These are phyloP conservation scores for Aurifilum marmelostoma DNA, from an alignment of 2,329 filamentous ascomycete species.

Conservation along the genomic window DNA sequence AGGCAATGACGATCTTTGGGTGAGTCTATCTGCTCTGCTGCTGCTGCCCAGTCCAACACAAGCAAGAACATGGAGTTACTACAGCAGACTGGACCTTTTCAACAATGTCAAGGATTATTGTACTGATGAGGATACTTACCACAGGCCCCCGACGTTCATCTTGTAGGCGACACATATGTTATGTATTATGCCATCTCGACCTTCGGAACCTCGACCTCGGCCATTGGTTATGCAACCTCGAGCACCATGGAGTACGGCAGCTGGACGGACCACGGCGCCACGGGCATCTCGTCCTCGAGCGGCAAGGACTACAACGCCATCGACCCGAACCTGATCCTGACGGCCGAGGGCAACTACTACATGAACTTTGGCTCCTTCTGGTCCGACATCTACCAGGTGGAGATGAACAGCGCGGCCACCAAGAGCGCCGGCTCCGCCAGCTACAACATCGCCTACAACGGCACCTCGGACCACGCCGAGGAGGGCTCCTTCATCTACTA, in stretches of 20 bases:
- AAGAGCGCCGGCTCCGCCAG: slow-evolving; percentile 33
- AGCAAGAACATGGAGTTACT: too few relatives aligned
- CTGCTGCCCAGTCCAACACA: neutral
- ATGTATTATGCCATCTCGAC: slow-evolving; percentile 69
- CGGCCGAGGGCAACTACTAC: slow-evolving; percentile 44
- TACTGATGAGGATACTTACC: neutral
- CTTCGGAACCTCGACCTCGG: slow-evolving; percentile 63
- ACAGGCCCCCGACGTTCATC: slow-evolving; percentile 67
- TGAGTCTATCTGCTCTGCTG: too few relatives aligned
- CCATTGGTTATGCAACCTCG: slow-evolving; percentile 60
- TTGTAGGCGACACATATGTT: slow-evolving; percentile 62
- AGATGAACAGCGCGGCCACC: slow-evolving; percentile 45
- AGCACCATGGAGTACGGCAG: slow-evolving; percentile 53
- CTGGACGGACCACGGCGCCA: slow-evolving; percentile 63
- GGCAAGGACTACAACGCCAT: slow-evolving; percentile 61
- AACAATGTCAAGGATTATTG: neutral
- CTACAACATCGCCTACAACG: slow-evolving; percentile 57
- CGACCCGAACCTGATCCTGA: slow-evolving; percentile 57
- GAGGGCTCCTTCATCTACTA: slow-evolving; percentile 63
- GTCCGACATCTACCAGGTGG: slow-evolving; percentile 64
- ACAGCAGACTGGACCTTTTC: neutral
- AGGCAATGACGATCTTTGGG: slow-evolving; percentile 49
- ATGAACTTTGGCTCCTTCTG: slow-evolving; percentile 72
- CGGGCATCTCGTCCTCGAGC: slow-evolving; percentile 51
- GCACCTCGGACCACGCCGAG: slow-evolving; percentile 52